Percentiles rank a stretch among this genome's conserved stretches.
These are phyloP conservation scores for Eucalyptus camaldulensis DNA, from an alignment of 345 rosid genomes.

Conservation along the genomic window DNA sequence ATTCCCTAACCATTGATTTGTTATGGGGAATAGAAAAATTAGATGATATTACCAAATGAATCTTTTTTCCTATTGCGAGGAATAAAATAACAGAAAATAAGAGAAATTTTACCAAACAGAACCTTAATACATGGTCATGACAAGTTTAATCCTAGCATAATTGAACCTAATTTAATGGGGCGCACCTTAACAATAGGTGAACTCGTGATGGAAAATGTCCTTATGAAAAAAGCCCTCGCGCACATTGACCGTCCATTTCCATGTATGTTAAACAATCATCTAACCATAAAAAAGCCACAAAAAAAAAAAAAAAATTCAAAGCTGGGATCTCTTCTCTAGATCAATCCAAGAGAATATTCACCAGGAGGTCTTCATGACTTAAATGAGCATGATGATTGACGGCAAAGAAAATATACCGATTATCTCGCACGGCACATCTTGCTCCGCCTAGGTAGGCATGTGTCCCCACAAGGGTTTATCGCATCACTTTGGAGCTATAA, in stretches of 20 bases:
- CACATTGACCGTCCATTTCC: not conserved
- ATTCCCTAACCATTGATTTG: fast-evolving
- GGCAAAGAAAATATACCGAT: not conserved
- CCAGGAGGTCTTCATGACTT: not conserved
- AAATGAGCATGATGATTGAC: not conserved
- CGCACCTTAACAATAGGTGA: not conserved
- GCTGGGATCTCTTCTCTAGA: not conserved
- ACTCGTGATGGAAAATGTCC: not conserved
- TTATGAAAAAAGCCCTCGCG: not conserved
- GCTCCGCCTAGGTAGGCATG: not conserved
- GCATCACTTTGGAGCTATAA: not conserved
- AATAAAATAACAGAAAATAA: fast-evolving
- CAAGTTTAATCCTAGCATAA: not conserved
- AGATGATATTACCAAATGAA: too few relatives aligned
- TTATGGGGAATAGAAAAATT: too few relatives aligned
- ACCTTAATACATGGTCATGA: not conserved
- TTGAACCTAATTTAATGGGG: not conserved
- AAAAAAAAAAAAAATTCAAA: not conserved
- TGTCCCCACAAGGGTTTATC: not conserved
- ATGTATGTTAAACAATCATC: not conserved
- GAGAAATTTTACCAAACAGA: too few relatives aligned
- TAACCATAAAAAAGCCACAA: not conserved
- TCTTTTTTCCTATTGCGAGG: too few relatives aligned
- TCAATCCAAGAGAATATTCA: not conserved
- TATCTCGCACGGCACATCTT: not conserved